Percentiles rank a stretch among this genome's conserved stretches.
These are phyloP conservation scores for Penicillium nucicola DNA, from an alignment of 495 filamentous ascomycete species.

Conservation along the genomic window DNA sequence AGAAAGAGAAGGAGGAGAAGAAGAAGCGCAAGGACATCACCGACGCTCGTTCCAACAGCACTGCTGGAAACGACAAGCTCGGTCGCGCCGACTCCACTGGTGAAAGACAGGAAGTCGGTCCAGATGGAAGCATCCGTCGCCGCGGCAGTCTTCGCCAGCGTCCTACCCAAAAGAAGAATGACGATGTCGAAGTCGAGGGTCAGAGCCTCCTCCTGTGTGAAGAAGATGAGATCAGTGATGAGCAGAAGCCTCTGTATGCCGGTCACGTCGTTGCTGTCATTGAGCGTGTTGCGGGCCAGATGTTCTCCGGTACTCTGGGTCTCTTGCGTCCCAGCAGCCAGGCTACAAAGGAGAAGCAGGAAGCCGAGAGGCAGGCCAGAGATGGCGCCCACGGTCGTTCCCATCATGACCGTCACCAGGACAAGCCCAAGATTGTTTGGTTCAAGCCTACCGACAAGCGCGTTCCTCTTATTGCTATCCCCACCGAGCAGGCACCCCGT, in stretches of 20 bases:
- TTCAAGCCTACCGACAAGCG: slow-evolving; percentile 99
- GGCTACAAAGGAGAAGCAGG: slow-evolving; percentile 99
- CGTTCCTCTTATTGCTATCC: slow-evolving; percentile 95
- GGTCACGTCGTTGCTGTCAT: slow-evolving; percentile 97
- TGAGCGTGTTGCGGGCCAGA: slow-evolving; percentile 93
- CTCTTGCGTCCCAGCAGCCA: slow-evolving; percentile 94
- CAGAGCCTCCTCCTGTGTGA: slow-evolving; percentile 95
- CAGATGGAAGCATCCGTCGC: slow-evolving; percentile 79
- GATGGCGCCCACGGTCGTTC: slow-evolving; percentile 75
- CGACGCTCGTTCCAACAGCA: slow-evolving; percentile 74
- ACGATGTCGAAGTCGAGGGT: slow-evolving; percentile 97
- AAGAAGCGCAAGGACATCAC: slow-evolving; percentile 99
- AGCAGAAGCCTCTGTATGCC: slow-evolving; percentile 94
- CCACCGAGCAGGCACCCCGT: slow-evolving; percentile 93
- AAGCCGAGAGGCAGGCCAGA: slow-evolving; percentile 88
- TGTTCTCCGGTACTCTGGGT: slow-evolving; percentile 97
- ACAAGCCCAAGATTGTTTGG: slow-evolving; percentile 99
- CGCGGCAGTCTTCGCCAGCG: slow-evolving; percentile 93
- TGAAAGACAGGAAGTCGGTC: slow-evolving; percentile 59
- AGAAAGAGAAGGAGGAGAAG: slow-evolving; percentile 98
- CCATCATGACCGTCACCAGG: slow-evolving; percentile 80
- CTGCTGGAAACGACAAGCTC: slow-evolving; percentile 65
- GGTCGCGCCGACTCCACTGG: slow-evolving; percentile 62
- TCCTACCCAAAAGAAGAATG: slow-evolving; percentile 99
- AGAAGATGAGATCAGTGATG: slow-evolving; percentile 97